A percentile compares a stretch with the other conserved stretches of the same genome.
phyloP scores from a whole-genome alignment of 306 rosid species.

The cucumber (Cucumis sativus) region Cucumber_9930_V3 NC_026660.2:23775501-23776000 shows the following conservation, averaged over 20 bases:
- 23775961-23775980: background rate
- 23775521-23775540: slow-evolving; percentile 21
- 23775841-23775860: background rate
- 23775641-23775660: slow-evolving; percentile 12
- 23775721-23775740: slow-evolving; percentile 12
- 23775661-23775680: slow-evolving; percentile 9
- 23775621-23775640: slow-evolving; percentile 14
- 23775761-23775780: background rate
- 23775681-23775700: slow-evolving; percentile 8
- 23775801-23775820: background rate
- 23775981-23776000: too few relatives aligned
- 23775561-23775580: background rate
- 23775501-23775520: slow-evolving; percentile 52
- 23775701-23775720: slow-evolving; percentile 31
- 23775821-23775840: background rate
- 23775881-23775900: background rate
- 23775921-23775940: background rate
- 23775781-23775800: background rate
- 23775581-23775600: slow-evolving; percentile 37
- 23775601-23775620: slow-evolving; percentile 41
- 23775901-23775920: background rate
- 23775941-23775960: too few relatives aligned
- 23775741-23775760: background rate
- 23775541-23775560: slow-evolving; percentile 12
- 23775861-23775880: background rate